These are phyloP conservation scores for Paramecium octaurelia DNA, from an alignment of 73 alveolate species.

Conservation along the genomic window DNA sequence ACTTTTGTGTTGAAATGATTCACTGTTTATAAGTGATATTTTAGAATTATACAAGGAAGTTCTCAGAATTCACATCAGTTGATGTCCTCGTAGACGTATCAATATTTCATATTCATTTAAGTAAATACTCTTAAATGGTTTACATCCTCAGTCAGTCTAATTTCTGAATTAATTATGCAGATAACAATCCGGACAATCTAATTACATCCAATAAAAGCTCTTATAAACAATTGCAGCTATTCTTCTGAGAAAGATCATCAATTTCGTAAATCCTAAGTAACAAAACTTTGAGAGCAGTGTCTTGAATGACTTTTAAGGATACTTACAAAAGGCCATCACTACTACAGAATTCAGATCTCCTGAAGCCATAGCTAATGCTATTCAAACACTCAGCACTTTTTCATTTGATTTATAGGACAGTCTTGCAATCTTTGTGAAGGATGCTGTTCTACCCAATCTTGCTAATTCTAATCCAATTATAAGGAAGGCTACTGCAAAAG, in stretches of 20 bases:
- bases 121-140: conserved; percentile 33
- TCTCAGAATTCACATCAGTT: neutral
- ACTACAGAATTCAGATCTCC: conserved; percentile 25
- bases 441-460: conserved; percentile 56
- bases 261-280: neutral
- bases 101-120: neutral
- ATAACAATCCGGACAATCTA: neutral
- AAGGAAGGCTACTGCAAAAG: conserved; percentile 62
- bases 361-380: conserved; percentile 62
- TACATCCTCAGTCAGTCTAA: conserved; percentile 17
- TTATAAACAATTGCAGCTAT: conserved; percentile 44
- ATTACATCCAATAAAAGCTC: neutral
- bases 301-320: neutral
- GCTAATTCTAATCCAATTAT: conserved; percentile 54
- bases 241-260: neutral
- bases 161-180: neutral
- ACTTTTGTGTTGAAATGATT: conserved; percentile 41
- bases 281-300: neutral
- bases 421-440: conserved; percentile 58
- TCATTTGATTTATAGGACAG: conserved; percentile 45
- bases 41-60: neutral
- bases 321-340: neutral
- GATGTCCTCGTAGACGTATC: conserved; percentile 28
- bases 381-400: conserved; percentile 51
- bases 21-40: neutral